Conservation (phyloP, 371 early-diverging fungal genomes). For the Smittium culicis region DNA sequence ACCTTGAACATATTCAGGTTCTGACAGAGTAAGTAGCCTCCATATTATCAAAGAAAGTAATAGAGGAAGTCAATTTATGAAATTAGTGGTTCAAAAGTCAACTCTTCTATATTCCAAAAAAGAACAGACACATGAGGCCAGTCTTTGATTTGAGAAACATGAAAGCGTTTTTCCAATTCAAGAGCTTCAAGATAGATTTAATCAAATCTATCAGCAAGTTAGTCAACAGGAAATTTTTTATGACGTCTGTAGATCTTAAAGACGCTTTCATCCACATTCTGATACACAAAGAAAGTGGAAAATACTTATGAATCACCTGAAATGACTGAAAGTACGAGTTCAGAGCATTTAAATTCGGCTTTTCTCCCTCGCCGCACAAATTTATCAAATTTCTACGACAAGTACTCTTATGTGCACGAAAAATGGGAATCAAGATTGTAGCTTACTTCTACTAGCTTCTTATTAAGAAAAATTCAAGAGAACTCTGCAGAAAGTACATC, state of each 20-base stretch:
- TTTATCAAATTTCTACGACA: neutral
- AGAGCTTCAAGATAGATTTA: neutral
- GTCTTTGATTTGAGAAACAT: neutral
- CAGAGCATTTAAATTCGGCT: neutral
- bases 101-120: neutral
- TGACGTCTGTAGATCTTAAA: neutral
- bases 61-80: neutral
- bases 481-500: neutral
- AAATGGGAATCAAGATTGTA: neutral
- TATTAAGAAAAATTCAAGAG: slow-evolving; percentile 1
- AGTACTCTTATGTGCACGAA: neutral
- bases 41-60: neutral
- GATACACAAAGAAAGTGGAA: neutral
- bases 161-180: neutral
- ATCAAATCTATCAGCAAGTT: neutral
- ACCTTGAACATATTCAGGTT: neutral
- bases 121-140: neutral
- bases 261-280: neutral
- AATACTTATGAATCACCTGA: neutral
- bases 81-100: neutral
- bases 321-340: neutral
- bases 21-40: neutral
- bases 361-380: neutral
- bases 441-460: neutral
- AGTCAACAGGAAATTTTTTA: neutral